Evolutionary conservation across 371 early-diverging fungal genomes (phyloP), one percentile per base, ranked within the genome.

Genomic region (Mucor velutinosus): DNA sequence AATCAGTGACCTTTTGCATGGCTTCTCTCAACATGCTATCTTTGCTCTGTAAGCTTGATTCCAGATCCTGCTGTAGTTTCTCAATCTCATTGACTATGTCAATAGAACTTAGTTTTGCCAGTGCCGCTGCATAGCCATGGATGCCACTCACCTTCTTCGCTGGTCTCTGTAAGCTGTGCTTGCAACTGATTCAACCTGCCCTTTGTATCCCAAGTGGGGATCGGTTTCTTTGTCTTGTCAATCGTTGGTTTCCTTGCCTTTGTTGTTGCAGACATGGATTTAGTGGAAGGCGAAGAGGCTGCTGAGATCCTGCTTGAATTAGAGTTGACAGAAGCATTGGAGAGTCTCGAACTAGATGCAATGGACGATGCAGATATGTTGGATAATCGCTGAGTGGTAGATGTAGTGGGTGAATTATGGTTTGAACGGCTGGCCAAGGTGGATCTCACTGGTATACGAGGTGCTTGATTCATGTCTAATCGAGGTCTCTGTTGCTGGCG

Each of bases 171-270:
- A 27, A 82, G 58, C 19, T 69, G 58, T 19, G 64, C 61, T 23
- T 70, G 73, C 10, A 73, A 51, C 41, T 83, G 78, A 60, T 88
- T 87, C 82, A 88, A 75, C 17, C 86, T 80, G 4, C 89, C 88
- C 32, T 88, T 87, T 0, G 85, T 81, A 66, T 90, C 90, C 84
- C 86, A 87, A 21, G 83, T 83, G 7, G 88, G 77, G 25, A 88
- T 61, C 14, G 11, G 6, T 32, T 19, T 35, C 32, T 51, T 60
- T 3, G 25, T 55, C 10, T 15, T 55, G 2, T 25, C 19, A 27
- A 29, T 7, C 27, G 55, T 27, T 30, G 23, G 23, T 21, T 47
- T 47, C 19, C 8, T 47, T n/a, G 21, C 8, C 8, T 5, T 47
- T 19, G 55, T 25, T 27, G 27, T 3, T 7, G 25, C 12, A 43